Evolutionary conservation across 176 grass and related monocot genomes (phyloP).

Genomic region (Panicum miliaceum): DNA sequence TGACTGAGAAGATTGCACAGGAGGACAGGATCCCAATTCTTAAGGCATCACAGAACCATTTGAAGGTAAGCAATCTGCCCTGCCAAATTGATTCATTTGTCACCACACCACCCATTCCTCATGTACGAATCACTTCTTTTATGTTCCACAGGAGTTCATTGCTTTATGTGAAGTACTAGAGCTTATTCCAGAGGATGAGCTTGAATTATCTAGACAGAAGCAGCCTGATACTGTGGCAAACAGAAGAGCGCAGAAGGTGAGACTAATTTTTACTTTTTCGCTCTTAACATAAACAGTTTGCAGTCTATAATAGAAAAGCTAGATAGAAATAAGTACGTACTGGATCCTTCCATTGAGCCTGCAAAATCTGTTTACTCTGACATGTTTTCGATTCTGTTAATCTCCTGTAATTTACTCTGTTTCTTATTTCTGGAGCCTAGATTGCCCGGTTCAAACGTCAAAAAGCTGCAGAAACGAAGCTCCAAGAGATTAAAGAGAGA

Average conservation of each 20-base stretch:
- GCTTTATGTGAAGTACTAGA: slow-evolving; percentile 78
- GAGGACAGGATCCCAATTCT: slow-evolving; percentile 63
- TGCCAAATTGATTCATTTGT: background rate
- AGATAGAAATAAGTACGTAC: background rate
- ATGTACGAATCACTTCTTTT: background rate
- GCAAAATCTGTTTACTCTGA: background rate
- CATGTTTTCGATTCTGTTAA: background rate
- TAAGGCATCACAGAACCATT: slow-evolving; percentile 70
- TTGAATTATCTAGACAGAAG: slow-evolving; percentile 53
- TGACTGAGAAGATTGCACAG: slow-evolving; percentile 72
- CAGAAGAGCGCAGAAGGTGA: slow-evolving; percentile 83
- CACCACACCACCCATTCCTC: background rate
- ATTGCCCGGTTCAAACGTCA: slow-evolving; percentile 75
- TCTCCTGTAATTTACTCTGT: background rate
- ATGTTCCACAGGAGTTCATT: slow-evolving; percentile 74
- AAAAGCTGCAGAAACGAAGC: slow-evolving; percentile 76
- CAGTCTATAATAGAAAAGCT: background rate
- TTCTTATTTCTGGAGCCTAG: slow-evolving; percentile 38
- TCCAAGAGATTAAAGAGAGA: slow-evolving; percentile 88
- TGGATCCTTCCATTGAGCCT: background rate
- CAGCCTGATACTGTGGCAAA: slow-evolving; percentile 54
- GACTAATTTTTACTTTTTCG: background rate
- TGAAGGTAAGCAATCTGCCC: slow-evolving; percentile 58
- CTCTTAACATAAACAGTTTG: background rate
- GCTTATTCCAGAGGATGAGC: slow-evolving; percentile 74